Conservation (phyloP, 1,139 yeast species). For the Geotrichum macrosporum region DNA sequence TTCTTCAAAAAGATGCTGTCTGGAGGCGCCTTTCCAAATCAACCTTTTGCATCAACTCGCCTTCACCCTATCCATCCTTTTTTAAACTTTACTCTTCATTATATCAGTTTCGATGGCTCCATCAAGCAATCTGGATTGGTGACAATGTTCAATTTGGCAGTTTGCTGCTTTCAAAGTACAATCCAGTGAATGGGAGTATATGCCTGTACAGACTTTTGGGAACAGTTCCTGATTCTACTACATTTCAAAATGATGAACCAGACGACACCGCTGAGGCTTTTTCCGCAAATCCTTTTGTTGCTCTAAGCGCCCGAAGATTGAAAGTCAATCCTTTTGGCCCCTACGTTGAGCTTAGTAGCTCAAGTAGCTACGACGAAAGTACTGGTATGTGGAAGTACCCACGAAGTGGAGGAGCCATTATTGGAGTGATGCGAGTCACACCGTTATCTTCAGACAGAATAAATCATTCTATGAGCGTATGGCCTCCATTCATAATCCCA, state of each 20-base stretch:
- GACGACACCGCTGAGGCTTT: constrained; percentile 20
- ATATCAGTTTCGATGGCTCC: constrained; percentile 29
- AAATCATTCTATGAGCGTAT: constrained; percentile 27
- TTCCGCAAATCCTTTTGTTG: constrained; percentile 20
- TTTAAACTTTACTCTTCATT: constrained; percentile 22
- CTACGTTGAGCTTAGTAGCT: constrained; percentile 13
- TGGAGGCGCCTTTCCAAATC: constrained; percentile 26
- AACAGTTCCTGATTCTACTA: constrained; percentile 16
- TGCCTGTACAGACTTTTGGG: constrained; percentile 24
- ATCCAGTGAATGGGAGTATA: constrained; percentile 25
- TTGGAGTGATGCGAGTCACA: constrained; percentile 24
- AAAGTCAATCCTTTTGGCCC: constrained; percentile 11
- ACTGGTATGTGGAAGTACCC: constrained; percentile 20
- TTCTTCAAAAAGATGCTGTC: constrained; percentile 24
- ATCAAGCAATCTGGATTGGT: constrained; percentile 34
- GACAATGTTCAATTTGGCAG: constrained; percentile 32
- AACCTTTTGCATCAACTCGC: constrained; percentile 12
- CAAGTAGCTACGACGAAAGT: constrained; percentile 9
- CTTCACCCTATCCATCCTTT: constrained; percentile 25
- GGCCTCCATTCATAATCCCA: constrained; percentile 31
- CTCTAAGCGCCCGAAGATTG: constrained; percentile 17
- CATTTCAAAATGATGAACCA: constrained; percentile 8
- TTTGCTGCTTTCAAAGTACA: constrained; percentile 29
- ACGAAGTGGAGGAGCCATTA: constrained; percentile 15
- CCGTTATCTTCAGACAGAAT: constrained; percentile 24